Conservation (phyloP, 257 asterid species). For the Leonotis leonurus region DNA sequence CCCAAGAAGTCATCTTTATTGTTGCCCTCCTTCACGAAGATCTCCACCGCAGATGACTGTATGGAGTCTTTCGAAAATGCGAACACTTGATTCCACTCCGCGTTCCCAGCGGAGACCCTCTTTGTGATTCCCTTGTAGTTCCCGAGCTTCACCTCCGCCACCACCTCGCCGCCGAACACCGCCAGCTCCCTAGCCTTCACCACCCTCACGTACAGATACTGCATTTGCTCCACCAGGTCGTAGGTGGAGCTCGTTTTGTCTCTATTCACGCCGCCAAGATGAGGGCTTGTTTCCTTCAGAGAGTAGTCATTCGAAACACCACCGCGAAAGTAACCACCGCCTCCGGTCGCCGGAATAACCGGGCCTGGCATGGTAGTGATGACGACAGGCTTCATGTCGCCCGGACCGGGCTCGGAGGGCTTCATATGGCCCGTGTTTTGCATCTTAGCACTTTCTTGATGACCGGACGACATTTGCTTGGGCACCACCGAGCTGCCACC, state of each 20-base stretch:
- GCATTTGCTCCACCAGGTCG: not conserved
- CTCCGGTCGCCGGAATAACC: slow-evolving; percentile 27
- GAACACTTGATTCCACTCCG: not conserved
- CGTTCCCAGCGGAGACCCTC: not conserved
- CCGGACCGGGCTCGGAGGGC: slow-evolving; percentile 44
- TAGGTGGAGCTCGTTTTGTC: slow-evolving; percentile 60
- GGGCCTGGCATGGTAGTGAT: slow-evolving; percentile 47
- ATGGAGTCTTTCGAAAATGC: not conserved
- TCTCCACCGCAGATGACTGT: not conserved
- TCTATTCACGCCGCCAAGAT: slow-evolving; percentile 60
- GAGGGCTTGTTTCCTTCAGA: slow-evolving; percentile 73
- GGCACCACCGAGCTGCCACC: slow-evolving; percentile 43
- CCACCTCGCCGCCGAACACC: not conserved
- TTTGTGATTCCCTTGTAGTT: not conserved
- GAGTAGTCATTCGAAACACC: slow-evolving; percentile 48
- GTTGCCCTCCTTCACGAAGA: not conserved
- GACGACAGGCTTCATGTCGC: slow-evolving; percentile 65
- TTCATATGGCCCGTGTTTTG: slow-evolving; percentile 41
- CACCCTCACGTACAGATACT: not conserved
- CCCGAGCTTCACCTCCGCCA: slow-evolving; percentile 3
- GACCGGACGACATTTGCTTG: slow-evolving; percentile 34
- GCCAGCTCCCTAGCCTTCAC: not conserved
- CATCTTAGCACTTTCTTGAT: slow-evolving; percentile 21
- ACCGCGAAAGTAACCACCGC: slow-evolving; percentile 21
- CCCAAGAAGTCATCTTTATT: not conserved